Base-by-base conservation (phyloP, 768 basidiomycete species). In the Tylopilus sp. region DNA sequence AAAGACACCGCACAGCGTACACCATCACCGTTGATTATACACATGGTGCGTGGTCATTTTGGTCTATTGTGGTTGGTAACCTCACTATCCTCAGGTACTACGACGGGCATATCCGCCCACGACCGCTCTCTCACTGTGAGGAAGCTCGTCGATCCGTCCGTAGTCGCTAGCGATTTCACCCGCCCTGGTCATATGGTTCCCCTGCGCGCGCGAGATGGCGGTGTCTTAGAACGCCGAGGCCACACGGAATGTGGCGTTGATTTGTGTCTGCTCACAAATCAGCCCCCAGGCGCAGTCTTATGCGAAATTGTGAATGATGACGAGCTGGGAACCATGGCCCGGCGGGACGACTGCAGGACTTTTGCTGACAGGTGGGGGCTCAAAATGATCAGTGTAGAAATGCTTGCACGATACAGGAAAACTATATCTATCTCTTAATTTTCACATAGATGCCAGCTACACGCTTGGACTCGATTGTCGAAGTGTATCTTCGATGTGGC, bases 251-350 rank as follows among this genome's bases (percentile, higher is more conserved):
- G 87, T 43, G 85, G 81, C 6, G 78, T 95, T 42, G 97, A 99
- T 57, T 74, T 99, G 6, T 98, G 95, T 67, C 67, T 71, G 40
- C 74, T 98, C 40, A 84, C 93, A 3, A 40, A 80, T 79, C 50
- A 79, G 47, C 72, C 78, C 13, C 79, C 81, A 4, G 71, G 73
- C 0, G 95, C 94, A 6, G 76, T 98, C 0, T 79, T 99, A 30
- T 98, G 97, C 65, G 97, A 99, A 68, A 73, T 98, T 33, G 94
- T 98, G 15, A 95, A 98, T 48, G 92, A 98, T 57, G 86, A 98
- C 66, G 79, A 79, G 13, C 71, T 79, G 58, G 97, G 97, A 0
- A 83, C 78, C 15, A 99, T 99, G 97, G 91, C 94, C n/a, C 76
- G 95, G 17, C 73, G 93, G 31, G 95, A 98, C 62, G 95, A 94